Evolutionary conservation across 2,329 filamentous ascomycete species (phyloP).

Genomic region (Epichloe elymi): DNA sequence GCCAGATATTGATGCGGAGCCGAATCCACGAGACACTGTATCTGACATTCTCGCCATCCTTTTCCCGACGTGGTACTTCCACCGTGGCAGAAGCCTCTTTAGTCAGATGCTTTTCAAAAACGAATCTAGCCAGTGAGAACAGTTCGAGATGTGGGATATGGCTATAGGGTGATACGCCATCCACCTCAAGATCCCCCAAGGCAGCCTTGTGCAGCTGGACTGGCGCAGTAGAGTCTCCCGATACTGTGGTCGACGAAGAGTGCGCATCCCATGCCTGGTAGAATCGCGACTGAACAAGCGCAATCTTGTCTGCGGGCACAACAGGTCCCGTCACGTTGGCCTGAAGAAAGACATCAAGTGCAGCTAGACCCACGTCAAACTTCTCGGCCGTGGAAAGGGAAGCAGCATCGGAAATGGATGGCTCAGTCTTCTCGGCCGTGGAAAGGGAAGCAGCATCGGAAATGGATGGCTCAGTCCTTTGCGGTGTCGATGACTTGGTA

Average conservation of each 20-base stretch:
- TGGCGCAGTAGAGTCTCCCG: constrained; percentile 11
- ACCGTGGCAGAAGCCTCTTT: constrained; percentile 13
- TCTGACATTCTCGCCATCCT: constrained; percentile 33
- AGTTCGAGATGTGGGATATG: constrained; percentile 76
- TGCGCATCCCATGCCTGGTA: constrained; percentile 23
- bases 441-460: constrained; percentile 1
- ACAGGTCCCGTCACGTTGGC: constrained; percentile 80
- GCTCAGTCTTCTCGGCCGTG: constrained; percentile 7
- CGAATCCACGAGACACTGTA: constrained; percentile 44
- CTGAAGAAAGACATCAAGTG: constrained; percentile 68
- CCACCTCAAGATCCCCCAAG: constrained; percentile 57
- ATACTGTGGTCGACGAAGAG: background rate
- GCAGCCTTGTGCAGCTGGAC: constrained; percentile 40
- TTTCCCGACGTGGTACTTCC: constrained; percentile 12
- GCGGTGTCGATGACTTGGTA: background rate
- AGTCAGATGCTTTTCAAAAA: constrained; percentile 24
- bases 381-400: constrained; percentile 7
- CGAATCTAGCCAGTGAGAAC: constrained; percentile 55
- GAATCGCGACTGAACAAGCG: constrained; percentile 23
- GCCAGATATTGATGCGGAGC: constrained; percentile 60
- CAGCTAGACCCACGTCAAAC: constrained; percentile 20
- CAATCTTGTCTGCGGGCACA: constrained; percentile 25
- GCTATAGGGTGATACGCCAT: constrained; percentile 77
- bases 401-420: background rate
- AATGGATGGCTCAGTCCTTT: background rate